Evolutionary conservation across 2,329 filamentous ascomycete genomes (phyloP).

Genomic region (Conoideocrella luteorostrata): DNA sequence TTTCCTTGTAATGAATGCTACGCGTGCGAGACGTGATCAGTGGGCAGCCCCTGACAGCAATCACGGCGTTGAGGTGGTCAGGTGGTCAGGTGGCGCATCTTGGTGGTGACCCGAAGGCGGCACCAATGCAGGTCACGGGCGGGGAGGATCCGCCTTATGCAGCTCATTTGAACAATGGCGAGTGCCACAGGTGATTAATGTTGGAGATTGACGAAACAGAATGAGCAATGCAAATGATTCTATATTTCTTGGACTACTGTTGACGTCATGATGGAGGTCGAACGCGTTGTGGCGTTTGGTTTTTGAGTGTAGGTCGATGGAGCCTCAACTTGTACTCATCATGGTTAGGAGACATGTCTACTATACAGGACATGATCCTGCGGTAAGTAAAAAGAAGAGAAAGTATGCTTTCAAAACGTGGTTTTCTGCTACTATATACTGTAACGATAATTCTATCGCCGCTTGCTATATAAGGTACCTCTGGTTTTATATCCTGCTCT

Average conservation of each 20-base stretch:
- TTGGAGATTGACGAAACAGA: neutral
- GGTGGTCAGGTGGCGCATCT: neutral
- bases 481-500: too few relatives aligned
- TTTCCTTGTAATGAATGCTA: neutral
- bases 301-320: too few relatives aligned
- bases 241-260: too few relatives aligned
- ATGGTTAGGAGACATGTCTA: too few relatives aligned
- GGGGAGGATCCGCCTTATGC: neutral
- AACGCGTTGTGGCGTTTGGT: neutral
- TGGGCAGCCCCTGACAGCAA: neutral
- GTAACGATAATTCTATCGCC: too few relatives aligned
- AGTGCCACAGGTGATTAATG: neutral
- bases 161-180: conserved; percentile 1
- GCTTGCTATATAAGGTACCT: too few relatives aligned
- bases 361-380: too few relatives aligned
- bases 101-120: conserved; percentile 4
- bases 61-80: conserved; percentile 2
- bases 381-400: too few relatives aligned
- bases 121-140: conserved; percentile 4
- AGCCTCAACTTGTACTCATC: too few relatives aligned
- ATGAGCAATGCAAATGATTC: neutral
- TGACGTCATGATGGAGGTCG: neutral
- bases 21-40: conserved; percentile 1
- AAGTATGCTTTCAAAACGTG: too few relatives aligned
- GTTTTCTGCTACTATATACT: too few relatives aligned